phyloP scores from a whole-genome alignment of 192 early-diverging fungal genomes.

The Umbelopsis sp. region DNA sequence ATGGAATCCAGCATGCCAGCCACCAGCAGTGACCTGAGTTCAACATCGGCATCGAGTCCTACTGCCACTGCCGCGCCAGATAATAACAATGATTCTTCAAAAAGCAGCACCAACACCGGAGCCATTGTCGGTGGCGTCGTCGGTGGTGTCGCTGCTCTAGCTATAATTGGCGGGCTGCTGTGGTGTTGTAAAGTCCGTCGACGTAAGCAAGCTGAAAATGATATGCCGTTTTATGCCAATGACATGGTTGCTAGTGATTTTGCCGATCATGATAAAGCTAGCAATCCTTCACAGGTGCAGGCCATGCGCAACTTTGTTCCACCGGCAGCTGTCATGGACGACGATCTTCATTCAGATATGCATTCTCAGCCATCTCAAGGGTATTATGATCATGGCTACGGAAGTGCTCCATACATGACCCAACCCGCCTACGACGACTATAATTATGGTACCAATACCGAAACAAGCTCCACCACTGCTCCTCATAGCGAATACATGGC shows the following conservation, averaged over 20 bases:
- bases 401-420: not conserved
- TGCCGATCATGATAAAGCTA: not conserved
- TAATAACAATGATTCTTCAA: not conserved
- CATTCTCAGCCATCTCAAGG: not conserved
- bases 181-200: not conserved
- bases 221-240: not conserved
- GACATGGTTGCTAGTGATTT: conserved; percentile 5
- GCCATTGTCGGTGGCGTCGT: conserved; percentile 7
- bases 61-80: not conserved
- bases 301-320: not conserved
- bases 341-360: not conserved
- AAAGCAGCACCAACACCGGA: not conserved
- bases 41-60: not conserved
- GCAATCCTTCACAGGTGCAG: not conserved
- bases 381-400: conserved; percentile 1
- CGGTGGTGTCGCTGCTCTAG: not conserved
- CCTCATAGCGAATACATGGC: conserved; percentile 5
- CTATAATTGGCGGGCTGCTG: not conserved
- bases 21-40: not conserved
- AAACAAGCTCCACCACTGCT: not conserved
- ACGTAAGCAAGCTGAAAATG: conserved; percentile 13
- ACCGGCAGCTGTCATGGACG: not conserved
- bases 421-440: not conserved
- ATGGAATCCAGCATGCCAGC: too few species aligned
- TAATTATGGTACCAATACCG: not conserved